Conservation (phyloP, 2,329 filamentous ascomycete genomes). For the Magnaporthales sp. region DNA sequence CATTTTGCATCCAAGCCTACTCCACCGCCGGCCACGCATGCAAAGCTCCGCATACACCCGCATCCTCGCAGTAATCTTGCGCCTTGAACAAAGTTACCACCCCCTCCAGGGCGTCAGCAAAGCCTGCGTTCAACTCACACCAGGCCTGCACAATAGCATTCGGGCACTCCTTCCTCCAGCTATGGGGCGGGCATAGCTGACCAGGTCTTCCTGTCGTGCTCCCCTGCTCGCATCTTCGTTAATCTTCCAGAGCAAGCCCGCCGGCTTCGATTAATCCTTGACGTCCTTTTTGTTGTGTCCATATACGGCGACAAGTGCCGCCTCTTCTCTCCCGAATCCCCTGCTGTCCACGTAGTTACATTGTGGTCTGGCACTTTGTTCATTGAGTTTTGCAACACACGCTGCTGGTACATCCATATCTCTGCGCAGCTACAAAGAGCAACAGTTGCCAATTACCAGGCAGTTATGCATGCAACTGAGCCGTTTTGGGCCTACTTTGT, state of each 20-base stretch:
- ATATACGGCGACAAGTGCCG: background rate
- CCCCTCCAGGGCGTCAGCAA: background rate
- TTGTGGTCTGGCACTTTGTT: background rate
- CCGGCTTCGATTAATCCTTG: background rate
- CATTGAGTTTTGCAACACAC: background rate
- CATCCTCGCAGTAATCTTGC: background rate
- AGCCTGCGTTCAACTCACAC: background rate
- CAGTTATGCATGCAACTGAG: background rate
- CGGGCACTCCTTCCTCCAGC: background rate
- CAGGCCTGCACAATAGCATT: background rate
- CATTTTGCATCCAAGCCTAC: background rate
- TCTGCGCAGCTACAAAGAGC: background rate
- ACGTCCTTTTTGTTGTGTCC: background rate
- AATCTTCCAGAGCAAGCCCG: background rate
- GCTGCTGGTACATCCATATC: background rate
- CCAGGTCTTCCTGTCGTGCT: background rate
- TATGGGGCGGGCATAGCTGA: background rate
- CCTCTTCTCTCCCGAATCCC: background rate
- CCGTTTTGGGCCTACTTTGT: background rate
- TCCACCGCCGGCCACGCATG: background rate
- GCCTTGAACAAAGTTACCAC: background rate
- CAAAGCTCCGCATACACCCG: background rate
- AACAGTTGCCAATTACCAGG: background rate
- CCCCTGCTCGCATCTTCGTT: background rate
- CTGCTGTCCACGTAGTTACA: background rate